Conservation (phyloP, 768 basidiomycete species). For the Macrolepiota albuminosa region DNA sequence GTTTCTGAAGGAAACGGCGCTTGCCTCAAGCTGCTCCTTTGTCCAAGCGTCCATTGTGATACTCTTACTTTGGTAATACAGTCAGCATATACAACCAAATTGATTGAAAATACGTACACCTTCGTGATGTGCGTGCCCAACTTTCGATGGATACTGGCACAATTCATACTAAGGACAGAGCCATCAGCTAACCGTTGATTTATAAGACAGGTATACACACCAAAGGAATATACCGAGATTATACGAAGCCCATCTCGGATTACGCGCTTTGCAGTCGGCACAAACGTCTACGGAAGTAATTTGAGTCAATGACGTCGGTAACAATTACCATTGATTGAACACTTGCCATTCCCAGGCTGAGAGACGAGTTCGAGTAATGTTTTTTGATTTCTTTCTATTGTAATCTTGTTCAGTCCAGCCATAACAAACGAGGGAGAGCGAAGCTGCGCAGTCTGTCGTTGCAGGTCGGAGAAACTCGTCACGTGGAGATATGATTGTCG, state of each 20-base stretch:
- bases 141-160: conserved; percentile 91
- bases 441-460: neutral
- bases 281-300: conserved; percentile 58
- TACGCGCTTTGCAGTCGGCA: conserved; percentile 86
- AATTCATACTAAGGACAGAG: conserved; percentile 55
- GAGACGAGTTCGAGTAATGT: conserved; percentile 62
- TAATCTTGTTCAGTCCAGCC: conserved; percentile 48
- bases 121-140: conserved; percentile 92
- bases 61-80: conserved; percentile 64
- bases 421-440: conserved; percentile 17
- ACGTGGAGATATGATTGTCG: neutral
- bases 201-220: conserved; percentile 30
- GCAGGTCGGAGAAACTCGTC: neutral
- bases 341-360: conserved; percentile 78
- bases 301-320: conserved; percentile 12
- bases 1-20: conserved; percentile 9
- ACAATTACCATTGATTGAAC: neutral
- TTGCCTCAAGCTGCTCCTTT: conserved; percentile 86
- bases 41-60: conserved; percentile 84
- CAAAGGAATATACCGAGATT: conserved; percentile 90
- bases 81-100: neutral
- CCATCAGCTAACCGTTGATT: neutral
- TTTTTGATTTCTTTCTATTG: conserved; percentile 61
- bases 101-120: conserved; percentile 54
- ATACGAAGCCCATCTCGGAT: conserved; percentile 86